Conservation (phyloP, 176 grass and related monocot species). For the Avena atlantica region DNA sequence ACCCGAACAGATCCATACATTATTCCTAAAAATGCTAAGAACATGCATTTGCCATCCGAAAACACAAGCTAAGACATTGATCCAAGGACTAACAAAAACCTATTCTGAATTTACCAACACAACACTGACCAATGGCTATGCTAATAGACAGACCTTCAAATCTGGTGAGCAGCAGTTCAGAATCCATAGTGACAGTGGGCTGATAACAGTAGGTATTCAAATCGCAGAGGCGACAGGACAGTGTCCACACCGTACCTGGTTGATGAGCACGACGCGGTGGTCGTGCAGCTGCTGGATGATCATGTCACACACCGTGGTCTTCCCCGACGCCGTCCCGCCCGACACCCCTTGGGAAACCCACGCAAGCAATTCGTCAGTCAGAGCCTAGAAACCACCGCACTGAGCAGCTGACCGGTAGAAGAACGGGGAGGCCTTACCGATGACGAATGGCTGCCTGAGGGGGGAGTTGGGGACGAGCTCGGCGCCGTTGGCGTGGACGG, state of each 20-base stretch:
- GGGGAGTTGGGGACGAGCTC: constrained; percentile 35
- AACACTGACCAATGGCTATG: background rate
- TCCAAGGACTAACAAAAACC: background rate
- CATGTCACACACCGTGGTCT: constrained; percentile 99
- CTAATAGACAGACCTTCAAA: background rate
- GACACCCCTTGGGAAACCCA: constrained; percentile 65
- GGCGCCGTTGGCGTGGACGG: constrained; percentile 31
- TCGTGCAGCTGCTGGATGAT: constrained; percentile 99
- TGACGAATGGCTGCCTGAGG: constrained; percentile 79
- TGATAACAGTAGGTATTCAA: background rate
- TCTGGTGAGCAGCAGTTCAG: background rate
- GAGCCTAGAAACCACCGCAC: background rate
- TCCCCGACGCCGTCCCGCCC: constrained; percentile 94
- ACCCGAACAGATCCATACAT: background rate
- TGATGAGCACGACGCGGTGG: constrained; percentile 94
- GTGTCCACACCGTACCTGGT: constrained; percentile 52
- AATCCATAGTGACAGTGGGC: background rate
- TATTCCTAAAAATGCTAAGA: background rate
- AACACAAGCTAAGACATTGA: background rate
- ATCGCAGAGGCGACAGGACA: background rate
- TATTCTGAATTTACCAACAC: background rate
- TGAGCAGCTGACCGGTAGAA: background rate
- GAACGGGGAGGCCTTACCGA: constrained; percentile 41
- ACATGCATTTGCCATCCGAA: background rate
- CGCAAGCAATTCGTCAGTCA: background rate